Percentiles rank a stretch among this genome's conserved stretches.
Conservation (phyloP, 2,329 filamentous ascomycete genomes). For the Pseudophaeomoniella oleicola region DNA sequence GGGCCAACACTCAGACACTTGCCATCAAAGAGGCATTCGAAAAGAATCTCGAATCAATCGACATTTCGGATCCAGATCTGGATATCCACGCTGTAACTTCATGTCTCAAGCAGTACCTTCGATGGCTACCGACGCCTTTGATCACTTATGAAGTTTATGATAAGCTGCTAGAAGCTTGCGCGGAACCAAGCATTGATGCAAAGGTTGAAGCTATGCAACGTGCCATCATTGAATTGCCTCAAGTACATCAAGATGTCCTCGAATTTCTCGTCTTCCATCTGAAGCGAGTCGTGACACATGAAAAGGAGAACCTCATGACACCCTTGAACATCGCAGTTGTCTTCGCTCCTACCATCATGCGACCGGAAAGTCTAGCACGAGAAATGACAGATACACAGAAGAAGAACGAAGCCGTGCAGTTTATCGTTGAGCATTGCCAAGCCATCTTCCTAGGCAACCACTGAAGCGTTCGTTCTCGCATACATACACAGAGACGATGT, state of each 20-base stretch:
- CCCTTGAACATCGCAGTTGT: slow-evolving; percentile 92
- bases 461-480: too few species aligned
- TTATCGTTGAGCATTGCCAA: slow-evolving; percentile 79
- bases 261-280: slow-evolving; percentile 93
- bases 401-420: slow-evolving; percentile 86
- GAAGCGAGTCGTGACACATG: slow-evolving; percentile 66
- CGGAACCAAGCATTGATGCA: slow-evolving; percentile 41
- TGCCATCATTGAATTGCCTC: slow-evolving; percentile 65
- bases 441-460: slow-evolving; percentile 51
- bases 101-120: slow-evolving; percentile 93
- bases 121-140: slow-evolving; percentile 75
- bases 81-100: slow-evolving; percentile 96
- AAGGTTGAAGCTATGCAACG: slow-evolving; percentile 57
- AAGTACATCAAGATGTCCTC: slow-evolving; percentile 72
- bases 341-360: slow-evolving; percentile 95
- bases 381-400: slow-evolving; percentile 94
- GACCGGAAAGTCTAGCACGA: slow-evolving; percentile 72
- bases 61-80: slow-evolving; percentile 83
- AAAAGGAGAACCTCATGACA: slow-evolving; percentile 87
- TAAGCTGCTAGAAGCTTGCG: slow-evolving; percentile 55
- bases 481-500: too few species aligned
- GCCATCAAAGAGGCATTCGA: slow-evolving; percentile 85
- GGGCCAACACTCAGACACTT: slow-evolving; percentile 82
- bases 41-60: slow-evolving; percentile 59
- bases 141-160: slow-evolving; percentile 92